Conservation (phyloP, 2,329 filamentous ascomycete genomes). For the Dactylellina haptotyla region DNA sequence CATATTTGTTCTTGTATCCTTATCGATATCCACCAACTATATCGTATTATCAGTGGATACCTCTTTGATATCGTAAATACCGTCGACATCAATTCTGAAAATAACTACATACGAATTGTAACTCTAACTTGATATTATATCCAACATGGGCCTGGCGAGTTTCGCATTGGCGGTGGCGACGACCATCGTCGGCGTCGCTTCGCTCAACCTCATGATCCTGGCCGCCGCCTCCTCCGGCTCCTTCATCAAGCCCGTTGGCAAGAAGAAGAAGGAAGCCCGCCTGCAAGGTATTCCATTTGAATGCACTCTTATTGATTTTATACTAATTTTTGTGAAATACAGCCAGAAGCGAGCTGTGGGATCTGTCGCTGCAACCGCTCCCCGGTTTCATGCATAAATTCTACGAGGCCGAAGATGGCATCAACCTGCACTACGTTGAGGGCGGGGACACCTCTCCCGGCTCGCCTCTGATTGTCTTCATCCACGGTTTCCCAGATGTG, state of each 20-base stretch:
- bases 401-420: constrained; percentile 33
- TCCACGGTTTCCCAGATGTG: constrained; percentile 52
- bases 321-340: background rate
- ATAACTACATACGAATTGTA: background rate
- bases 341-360: constrained; percentile 48
- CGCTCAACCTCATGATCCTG: constrained; percentile 34
- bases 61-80: too few relatives aligned
- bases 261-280: constrained; percentile 48
- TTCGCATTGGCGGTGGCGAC: constrained; percentile 17
- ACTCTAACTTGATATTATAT: background rate
- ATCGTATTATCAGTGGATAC: too few relatives aligned
- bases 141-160: constrained; percentile 32
- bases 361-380: constrained; percentile 41
- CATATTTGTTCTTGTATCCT: too few relatives aligned
- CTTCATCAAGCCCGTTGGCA: constrained; percentile 35
- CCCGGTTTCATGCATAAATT: constrained; percentile 50
- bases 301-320: background rate
- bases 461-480: constrained; percentile 37
- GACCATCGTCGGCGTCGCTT: constrained; percentile 29
- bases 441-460: constrained; percentile 39
- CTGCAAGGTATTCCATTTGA: constrained; percentile 20
- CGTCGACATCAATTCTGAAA: background rate
- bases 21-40: too few relatives aligned
- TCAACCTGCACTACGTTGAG: constrained; percentile 49
- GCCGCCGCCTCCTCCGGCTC: constrained; percentile 32